Conservation (phyloP, 257 asterid genomes). For the Solanum gandarillasii region DNA sequence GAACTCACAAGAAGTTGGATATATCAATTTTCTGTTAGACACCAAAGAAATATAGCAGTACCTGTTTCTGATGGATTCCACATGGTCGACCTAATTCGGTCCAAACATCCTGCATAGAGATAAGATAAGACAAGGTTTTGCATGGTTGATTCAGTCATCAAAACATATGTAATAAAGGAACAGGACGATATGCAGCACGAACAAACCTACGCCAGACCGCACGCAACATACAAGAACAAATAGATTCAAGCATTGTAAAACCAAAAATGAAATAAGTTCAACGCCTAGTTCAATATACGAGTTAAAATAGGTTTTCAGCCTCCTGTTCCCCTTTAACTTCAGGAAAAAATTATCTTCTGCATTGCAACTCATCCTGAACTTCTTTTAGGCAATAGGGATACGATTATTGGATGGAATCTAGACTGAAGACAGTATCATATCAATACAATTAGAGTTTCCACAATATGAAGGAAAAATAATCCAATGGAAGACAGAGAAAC, state of each 20-base stretch:
- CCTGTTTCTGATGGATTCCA: conserved; percentile 87
- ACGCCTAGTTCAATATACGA: neutral
- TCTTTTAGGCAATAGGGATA: neutral
- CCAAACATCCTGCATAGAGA: conserved; percentile 66
- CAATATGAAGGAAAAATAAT: neutral
- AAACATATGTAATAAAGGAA: neutral
- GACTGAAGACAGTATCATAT: neutral
- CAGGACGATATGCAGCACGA: neutral
- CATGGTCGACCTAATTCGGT: conserved; percentile 82
- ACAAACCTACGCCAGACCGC: neutral
- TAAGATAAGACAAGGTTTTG: neutral
- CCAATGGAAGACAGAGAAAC: neutral
- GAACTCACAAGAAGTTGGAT: neutral
- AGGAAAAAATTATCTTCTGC: neutral
- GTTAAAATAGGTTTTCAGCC: neutral
- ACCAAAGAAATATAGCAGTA: neutral
- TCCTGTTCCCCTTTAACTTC: neutral
- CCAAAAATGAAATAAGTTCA: neutral
- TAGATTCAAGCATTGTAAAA: neutral
- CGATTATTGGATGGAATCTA: neutral
- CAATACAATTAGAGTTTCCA: neutral
- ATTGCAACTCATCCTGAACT: neutral
- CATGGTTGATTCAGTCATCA: neutral
- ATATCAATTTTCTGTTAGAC: neutral
- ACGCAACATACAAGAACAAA: neutral